Base-by-base conservation (phyloP, 768 basidiomycete genomes). In the Lentinus tigrinus region DNA sequence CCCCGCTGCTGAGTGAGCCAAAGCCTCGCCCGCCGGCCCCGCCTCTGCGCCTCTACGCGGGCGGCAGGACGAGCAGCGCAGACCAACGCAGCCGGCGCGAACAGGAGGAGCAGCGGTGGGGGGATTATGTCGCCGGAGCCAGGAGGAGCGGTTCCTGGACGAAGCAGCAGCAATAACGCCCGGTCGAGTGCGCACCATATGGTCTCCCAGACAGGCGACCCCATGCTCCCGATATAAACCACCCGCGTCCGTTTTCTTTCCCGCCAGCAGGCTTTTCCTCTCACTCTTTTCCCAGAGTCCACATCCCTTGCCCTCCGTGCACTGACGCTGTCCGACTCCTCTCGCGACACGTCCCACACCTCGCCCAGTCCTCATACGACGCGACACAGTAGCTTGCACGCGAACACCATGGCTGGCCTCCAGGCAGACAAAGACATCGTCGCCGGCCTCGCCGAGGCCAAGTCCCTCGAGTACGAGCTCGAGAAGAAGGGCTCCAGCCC, bases 401-500 rank as follows among this genome's bases (percentile, higher is more conserved):
- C 53, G 44, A 19, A 46, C 52, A 28, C 59, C 57, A 67, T 67
- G 65, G 65, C 65, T 51, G 65, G 65, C 39, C 58, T 64, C 34
- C 61, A 62, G 54, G 54, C 60, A n/a, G 65, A 67, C 59, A 55
- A 38, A 51, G 63, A 65, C 47, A 61, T 67, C 59, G 4, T 59
- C 54, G 61, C 58, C 21, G 65, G 65, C 37, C 63, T 67, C 57
- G 65, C 65, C 3, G 63, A 67, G 58, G 63, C 63, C 2, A 47
- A 50, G 26, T 51, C 47, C 46, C 61, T 61, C 61, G 65, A 67
- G 51, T 52, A 47, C 28, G 55, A 59, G 57, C 52, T 49, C 49
- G 60, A 63, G 44, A 64, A 74, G 65, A 67, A 70, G 56, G 63
- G 65, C n/a, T 39, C 52, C 40, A 34, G 44, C 26, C 26, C 34